phyloP scores from a whole-genome alignment of 805 yeast species.

The Barnettozyma vustinii region DNA sequence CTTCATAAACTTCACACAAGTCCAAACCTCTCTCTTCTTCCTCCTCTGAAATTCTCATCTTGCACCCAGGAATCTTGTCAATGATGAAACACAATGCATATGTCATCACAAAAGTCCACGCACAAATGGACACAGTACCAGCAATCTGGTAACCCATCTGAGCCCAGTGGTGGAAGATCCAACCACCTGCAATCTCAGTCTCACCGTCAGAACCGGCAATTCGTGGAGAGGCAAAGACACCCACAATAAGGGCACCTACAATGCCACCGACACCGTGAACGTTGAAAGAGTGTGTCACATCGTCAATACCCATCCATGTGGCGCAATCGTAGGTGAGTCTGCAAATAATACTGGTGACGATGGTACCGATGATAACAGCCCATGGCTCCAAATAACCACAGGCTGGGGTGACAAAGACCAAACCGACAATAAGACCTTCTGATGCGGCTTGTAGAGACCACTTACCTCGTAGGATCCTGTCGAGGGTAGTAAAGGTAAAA shows the following conservation, averaged over 20 bases:
- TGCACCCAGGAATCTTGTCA: constrained; percentile 46
- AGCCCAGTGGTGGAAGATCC: constrained; percentile 87
- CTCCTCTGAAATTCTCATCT: constrained; percentile 39
- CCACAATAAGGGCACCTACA: constrained; percentile 80
- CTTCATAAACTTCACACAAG: constrained; percentile 44
- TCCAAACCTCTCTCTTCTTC: constrained; percentile 51
- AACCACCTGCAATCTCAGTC: constrained; percentile 84
- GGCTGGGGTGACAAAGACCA: constrained; percentile 97
- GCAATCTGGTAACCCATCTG: constrained; percentile 90
- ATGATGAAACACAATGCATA: constrained; percentile 39
- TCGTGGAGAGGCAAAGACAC: constrained; percentile 76
- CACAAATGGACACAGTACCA: constrained; percentile 32
- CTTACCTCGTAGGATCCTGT: constrained; percentile 76
- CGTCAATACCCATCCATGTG: constrained; percentile 75
- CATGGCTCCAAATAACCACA: constrained; percentile 88
- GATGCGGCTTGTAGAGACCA: constrained; percentile 92
- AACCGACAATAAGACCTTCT: constrained; percentile 91
- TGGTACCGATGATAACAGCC: constrained; percentile 82
- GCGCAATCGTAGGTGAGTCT: constrained; percentile 83
- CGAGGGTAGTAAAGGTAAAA: constrained; percentile 80
- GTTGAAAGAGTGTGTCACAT: constrained; percentile 87
- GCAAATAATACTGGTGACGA: constrained; percentile 74
- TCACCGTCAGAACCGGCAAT: constrained; percentile 87
- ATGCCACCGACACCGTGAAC: constrained; percentile 98
- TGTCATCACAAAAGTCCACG: constrained; percentile 43